A percentile compares a stretch with the other conserved stretches of the same genome.
Conservation (phyloP, 2,329 filamentous ascomycete species). For the Pseudohalonectria lignicola region DNA sequence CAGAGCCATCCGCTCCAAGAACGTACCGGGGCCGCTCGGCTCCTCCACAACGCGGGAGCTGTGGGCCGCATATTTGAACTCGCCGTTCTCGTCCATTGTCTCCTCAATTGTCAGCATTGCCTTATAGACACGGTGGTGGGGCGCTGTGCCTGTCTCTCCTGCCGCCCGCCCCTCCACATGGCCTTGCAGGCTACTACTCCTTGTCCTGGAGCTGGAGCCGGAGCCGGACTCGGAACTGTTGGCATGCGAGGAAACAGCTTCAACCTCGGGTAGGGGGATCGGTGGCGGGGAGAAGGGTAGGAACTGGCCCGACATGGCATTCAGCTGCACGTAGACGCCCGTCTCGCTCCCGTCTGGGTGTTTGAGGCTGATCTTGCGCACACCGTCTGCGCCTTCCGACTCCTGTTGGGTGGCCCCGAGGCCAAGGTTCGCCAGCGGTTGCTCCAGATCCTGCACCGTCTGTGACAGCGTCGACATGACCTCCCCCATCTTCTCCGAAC, state of each 20-base stretch:
- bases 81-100: conserved; percentile 46
- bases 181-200: conserved; percentile 6
- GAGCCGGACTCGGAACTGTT: no score
- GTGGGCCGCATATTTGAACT: conserved; percentile 50
- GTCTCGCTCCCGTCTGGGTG: conserved; percentile 45
- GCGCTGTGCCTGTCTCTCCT: no score
- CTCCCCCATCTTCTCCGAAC: conserved; percentile 39
- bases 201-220: no score
- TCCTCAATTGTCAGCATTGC: conserved; percentile 58
- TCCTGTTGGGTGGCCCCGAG: conserved; percentile 24
- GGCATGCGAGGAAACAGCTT: no score
- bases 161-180: conserved; percentile 14
- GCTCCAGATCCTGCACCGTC: conserved; percentile 48
- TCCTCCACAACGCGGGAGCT: conserved; percentile 46
- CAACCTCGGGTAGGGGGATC: no score
- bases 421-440: conserved; percentile 42
- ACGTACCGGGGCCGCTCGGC: conserved; percentile 33
- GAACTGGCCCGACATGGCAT: conserved; percentile 59
- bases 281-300: conserved; percentile 81
- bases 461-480: conserved; percentile 57
- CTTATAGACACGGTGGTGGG: conserved; percentile 48
- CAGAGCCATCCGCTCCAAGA: conserved; percentile 59
- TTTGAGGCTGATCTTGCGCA: conserved; percentile 39
- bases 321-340: conserved; percentile 54
- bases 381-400: conserved; percentile 31